Evolutionary conservation across 805 yeast species (phyloP).

Genomic region (Wickerhamomyces alni): DNA sequence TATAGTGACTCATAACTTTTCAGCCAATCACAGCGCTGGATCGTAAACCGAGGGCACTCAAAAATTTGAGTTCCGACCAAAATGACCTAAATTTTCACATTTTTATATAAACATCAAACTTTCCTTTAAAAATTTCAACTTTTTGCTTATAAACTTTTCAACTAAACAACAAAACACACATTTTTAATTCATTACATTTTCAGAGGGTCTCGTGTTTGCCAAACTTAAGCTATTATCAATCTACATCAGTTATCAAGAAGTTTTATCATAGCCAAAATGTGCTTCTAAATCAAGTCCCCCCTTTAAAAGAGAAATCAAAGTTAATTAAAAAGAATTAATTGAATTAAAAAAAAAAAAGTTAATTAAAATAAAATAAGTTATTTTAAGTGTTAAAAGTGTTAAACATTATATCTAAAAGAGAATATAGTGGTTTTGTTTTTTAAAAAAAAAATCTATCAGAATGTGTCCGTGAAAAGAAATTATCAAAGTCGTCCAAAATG

Average conservation of each 20-base stretch:
- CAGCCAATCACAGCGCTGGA: background rate
- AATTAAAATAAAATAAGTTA: slow-evolving; percentile 7
- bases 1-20: background rate
- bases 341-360: slow-evolving; percentile 2
- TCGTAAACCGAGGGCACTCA: background rate
- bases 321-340: background rate
- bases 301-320: background rate
- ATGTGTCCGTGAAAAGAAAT: slow-evolving; percentile 21
- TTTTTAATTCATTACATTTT: background rate
- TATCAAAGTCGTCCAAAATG: slow-evolving; percentile 20
- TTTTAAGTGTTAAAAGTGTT: slow-evolving; percentile 5
- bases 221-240: background rate
- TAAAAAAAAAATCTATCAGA: slow-evolving; percentile 12
- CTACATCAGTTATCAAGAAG: background rate
- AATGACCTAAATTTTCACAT: too few relatives aligned
- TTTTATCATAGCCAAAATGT: slow-evolving; percentile 14
- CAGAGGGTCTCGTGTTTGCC: background rate
- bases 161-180: background rate
- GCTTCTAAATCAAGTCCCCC: slow-evolving; percentile 19
- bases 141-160: too few relatives aligned
- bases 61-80: background rate
- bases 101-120: too few relatives aligned
- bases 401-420: slow-evolving; percentile 1
- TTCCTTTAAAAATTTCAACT: too few relatives aligned
- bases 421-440: slow-evolving; percentile 6